A percentile compares a stretch with the other conserved stretches of the same genome.
phyloP scores from a whole-genome alignment of 2,329 filamentous ascomycete genomes.

The Gliomastix tumulicola region DNA sequence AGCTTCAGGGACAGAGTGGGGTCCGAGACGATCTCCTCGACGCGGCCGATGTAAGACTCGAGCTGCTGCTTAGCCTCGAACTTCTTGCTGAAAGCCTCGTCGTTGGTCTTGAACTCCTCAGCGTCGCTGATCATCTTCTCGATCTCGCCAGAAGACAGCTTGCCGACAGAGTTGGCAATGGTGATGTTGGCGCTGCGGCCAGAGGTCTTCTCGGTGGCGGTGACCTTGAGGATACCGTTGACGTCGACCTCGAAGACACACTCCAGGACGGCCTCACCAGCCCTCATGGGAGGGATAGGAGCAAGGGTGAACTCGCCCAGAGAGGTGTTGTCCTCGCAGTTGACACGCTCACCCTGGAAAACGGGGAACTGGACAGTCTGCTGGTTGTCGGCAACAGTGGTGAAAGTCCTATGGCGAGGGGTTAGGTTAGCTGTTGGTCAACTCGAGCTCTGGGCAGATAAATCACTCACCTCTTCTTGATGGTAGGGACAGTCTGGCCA shows the following conservation, averaged over 20 bases:
- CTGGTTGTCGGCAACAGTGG: conserved; percentile 73
- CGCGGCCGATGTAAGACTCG: conserved; percentile 96
- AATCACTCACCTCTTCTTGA: too few relatives aligned
- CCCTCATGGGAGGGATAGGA: conserved; percentile 80
- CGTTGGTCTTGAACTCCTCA: conserved; percentile 96
- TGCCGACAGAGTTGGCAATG: conserved; percentile 98
- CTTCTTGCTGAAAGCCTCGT: conserved; percentile 98
- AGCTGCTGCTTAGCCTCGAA: conserved; percentile 99
- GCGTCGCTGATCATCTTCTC: conserved; percentile 97
- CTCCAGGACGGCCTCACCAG: conserved; percentile 94
- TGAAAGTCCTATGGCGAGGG: too few relatives aligned
- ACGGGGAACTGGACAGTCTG: conserved; percentile 86
- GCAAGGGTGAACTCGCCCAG: conserved; percentile 95
- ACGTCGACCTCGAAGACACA: conserved; percentile 99
- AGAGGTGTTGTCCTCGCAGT: conserved; percentile 97
- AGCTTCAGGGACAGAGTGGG: conserved; percentile 93
- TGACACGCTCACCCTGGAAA: conserved; percentile 93
- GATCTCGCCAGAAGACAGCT: conserved; percentile 90
- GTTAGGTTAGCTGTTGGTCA: conserved; percentile 3
- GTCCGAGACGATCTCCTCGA: conserved; percentile 98
- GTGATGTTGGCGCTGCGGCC: conserved; percentile 99
- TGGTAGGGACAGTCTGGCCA: conserved; percentile 66
- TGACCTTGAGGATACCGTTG: conserved; percentile 99
- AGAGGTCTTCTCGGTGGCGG: conserved; percentile 97
- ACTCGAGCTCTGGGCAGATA: not conserved